Evolutionary conservation across 2,329 filamentous ascomycete species (phyloP).

Genomic region (Neocatenulostroma microsporum): DNA sequence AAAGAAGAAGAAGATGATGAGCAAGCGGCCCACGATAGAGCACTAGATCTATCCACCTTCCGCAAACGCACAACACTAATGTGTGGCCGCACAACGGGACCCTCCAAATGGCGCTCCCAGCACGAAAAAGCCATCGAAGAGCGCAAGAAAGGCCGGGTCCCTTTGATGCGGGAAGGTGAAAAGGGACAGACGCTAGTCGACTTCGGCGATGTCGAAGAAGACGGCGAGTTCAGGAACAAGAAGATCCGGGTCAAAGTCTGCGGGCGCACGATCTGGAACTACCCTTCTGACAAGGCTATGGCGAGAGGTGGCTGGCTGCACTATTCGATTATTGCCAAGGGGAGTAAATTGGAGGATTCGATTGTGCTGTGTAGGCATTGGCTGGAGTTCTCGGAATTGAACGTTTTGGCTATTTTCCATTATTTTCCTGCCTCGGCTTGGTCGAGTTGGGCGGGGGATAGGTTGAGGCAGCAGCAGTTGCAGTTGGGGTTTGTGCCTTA

Average conservation of each 20-base stretch:
- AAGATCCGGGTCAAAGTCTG: constrained; percentile 42
- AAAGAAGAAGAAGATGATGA: constrained; percentile 19
- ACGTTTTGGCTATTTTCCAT: too few species aligned
- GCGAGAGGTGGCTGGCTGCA: constrained; percentile 44
- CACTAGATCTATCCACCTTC: neutral
- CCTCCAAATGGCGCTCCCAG: constrained; percentile 27
- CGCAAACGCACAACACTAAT: too few species aligned
- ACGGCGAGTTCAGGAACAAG: constrained; percentile 25
- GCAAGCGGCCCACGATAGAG: constrained; percentile 10
- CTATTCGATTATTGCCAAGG: constrained; percentile 45
- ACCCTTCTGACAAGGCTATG: constrained; percentile 42
- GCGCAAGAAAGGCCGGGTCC: too few species aligned
- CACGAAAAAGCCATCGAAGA: constrained; percentile 31
- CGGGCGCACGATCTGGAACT: constrained; percentile 45
- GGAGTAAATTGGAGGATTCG: constrained; percentile 39
- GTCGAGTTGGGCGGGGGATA: too few species aligned
- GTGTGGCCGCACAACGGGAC: too few species aligned
- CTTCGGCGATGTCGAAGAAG: constrained; percentile 32
- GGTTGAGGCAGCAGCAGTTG: too few species aligned
- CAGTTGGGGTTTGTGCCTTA: too few species aligned
- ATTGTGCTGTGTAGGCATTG: constrained; percentile 44
- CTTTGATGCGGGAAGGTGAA: too few species aligned
- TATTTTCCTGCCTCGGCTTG: too few species aligned
- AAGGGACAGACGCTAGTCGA: constrained; percentile 20
- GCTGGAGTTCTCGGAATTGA: too few species aligned